phyloP scores from a whole-genome alignment of 2,329 filamentous ascomycete species.

The Aspergillus vadensis region DNA sequence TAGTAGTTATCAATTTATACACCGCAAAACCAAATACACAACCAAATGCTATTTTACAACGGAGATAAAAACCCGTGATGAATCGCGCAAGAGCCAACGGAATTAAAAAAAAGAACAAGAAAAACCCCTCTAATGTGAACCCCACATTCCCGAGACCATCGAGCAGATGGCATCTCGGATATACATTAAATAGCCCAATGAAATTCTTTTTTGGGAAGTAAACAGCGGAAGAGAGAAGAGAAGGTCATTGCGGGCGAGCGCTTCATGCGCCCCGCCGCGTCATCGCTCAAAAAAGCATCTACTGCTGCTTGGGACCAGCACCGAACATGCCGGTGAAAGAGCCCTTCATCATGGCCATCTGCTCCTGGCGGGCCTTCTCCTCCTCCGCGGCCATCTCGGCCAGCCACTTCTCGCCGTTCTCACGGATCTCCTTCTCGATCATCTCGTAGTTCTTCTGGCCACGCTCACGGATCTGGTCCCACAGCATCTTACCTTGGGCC shows the following conservation, averaged over 20 bases:
- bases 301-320: conserved; percentile 33
- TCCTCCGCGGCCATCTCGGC: conserved; percentile 87
- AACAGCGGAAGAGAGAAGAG: conserved; percentile 4
- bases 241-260: conserved; percentile 9
- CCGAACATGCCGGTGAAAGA: conserved; percentile 65
- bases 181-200: conserved; percentile 22
- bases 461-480: conserved; percentile 88
- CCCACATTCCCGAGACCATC: conserved; percentile 26
- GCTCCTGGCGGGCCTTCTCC: conserved; percentile 87
- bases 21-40: conserved; percentile 24
- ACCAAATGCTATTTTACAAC: conserved; percentile 40
- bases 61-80: conserved; percentile 27
- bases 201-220: background rate
- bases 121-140: conserved; percentile 29
- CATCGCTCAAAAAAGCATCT: conserved; percentile 6
- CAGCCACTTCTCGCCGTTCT: conserved; percentile 93
- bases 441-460: conserved; percentile 87
- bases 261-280: background rate
- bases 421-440: conserved; percentile 85
- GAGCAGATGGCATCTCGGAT: conserved; percentile 16
- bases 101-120: background rate
- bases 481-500: conserved; percentile 93
- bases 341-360: conserved; percentile 88
- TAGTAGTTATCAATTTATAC: conserved; percentile 28
- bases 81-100: conserved; percentile 25